Percentiles rank a stretch among this genome's conserved stretches.
phyloP scores from a whole-genome alignment of 768 basidiomycete genomes.

The Suillus placidus region DNA sequence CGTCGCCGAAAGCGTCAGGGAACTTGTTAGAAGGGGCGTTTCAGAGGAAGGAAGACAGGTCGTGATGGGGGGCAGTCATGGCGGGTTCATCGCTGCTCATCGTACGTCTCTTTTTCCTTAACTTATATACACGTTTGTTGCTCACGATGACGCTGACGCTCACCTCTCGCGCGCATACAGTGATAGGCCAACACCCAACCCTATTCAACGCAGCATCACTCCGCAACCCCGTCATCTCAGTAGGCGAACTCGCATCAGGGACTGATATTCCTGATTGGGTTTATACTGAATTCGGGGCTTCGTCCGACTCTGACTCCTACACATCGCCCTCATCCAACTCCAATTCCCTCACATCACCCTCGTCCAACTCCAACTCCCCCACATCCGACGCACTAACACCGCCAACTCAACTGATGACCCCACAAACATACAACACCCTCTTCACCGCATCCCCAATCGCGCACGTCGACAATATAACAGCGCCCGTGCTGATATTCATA shows the following conservation, averaged over 20 bases:
- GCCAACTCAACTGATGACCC: slow-evolving; percentile 40
- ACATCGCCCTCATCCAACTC: neutral
- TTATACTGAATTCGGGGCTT: slow-evolving; percentile 43
- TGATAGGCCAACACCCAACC: slow-evolving; percentile 65
- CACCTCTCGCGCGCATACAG: slow-evolving; percentile 31
- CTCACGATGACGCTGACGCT: neutral
- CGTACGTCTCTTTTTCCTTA: slow-evolving; percentile 23
- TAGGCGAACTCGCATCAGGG: slow-evolving; percentile 48
- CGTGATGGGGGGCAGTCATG: slow-evolving; percentile 69
- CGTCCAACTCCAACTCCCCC: neutral
- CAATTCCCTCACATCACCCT: neutral
- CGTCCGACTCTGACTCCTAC: slow-evolving; percentile 19
- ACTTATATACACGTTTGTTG: neutral
- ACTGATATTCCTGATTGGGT: slow-evolving; percentile 76
- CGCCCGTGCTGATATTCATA: slow-evolving; percentile 52
- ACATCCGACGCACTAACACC: too few relatives aligned
- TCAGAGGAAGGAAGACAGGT: slow-evolving; percentile 55
- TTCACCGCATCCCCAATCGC: slow-evolving; percentile 58
- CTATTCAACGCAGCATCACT: slow-evolving; percentile 63
- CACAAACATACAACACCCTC: slow-evolving; percentile 46
- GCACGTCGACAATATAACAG: slow-evolving; percentile 49
- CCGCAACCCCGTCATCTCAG: slow-evolving; percentile 71
- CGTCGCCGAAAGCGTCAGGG: slow-evolving; percentile 54
- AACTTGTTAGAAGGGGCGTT: slow-evolving; percentile 53
- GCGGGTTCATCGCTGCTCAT: slow-evolving; percentile 64